Percentiles rank a stretch among this genome's conserved stretches.
Evolutionary conservation across 129 eudicot species (phyloP).

Genomic region (Heracleum sosnowskyi): DNA sequence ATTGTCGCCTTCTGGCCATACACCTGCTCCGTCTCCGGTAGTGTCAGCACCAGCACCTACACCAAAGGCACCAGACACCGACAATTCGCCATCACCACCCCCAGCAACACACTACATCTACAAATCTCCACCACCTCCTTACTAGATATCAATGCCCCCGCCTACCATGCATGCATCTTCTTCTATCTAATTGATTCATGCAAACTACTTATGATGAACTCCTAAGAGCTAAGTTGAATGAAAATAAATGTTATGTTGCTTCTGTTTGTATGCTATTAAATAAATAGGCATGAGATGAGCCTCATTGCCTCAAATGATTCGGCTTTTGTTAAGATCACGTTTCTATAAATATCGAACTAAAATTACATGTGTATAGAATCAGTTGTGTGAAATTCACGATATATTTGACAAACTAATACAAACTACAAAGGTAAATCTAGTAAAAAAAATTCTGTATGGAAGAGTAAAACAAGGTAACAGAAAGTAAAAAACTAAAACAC

Average conservation of each 20-base stretch:
- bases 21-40: not conserved
- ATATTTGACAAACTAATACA: not conserved
- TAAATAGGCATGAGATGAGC: not conserved
- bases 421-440: not conserved
- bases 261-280: not conserved
- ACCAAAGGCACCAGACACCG: not conserved
- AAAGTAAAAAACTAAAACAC: not conserved
- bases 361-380: not conserved
- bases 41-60: not conserved
- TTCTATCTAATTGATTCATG: not conserved
- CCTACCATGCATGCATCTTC: not conserved
- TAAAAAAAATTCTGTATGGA: not conserved
- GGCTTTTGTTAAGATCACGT: not conserved
- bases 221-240: not conserved
- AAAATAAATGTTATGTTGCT: not conserved
- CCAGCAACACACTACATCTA: not conserved
- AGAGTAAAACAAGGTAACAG: not conserved
- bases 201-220: not conserved
- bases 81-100: not conserved
- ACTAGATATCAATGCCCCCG: not conserved
- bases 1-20: not conserved
- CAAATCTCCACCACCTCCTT: constrained; percentile 8
- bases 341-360: not conserved
- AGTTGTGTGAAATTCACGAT: not conserved
- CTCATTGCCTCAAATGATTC: not conserved